phyloP scores from a whole-genome alignment of 2,329 filamentous ascomycete species.

The Purpureocillium lavendulum region DNA sequence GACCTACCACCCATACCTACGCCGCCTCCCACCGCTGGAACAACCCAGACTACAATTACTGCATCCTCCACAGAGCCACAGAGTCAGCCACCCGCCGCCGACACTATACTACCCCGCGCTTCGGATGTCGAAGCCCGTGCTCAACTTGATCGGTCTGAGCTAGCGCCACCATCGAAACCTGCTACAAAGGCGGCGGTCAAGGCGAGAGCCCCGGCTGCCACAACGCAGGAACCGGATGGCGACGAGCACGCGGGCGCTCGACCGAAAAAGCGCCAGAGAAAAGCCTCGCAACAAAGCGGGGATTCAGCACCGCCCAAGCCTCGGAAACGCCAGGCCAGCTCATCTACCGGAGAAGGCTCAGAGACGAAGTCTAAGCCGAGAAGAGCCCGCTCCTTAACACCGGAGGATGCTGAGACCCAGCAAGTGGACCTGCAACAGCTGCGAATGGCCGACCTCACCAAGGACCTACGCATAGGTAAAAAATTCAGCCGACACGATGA shows the following conservation, averaged over 20 bases:
- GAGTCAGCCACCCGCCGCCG: too few species aligned
- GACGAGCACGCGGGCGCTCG: slow-evolving; percentile 11
- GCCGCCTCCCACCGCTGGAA: too few species aligned
- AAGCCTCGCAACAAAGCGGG: slow-evolving; percentile 14
- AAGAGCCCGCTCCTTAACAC: slow-evolving; percentile 42
- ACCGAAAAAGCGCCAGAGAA: slow-evolving; percentile 24
- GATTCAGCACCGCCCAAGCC: slow-evolving; percentile 9
- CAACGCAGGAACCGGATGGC: slow-evolving; percentile 1
- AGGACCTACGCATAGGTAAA: slow-evolving; percentile 62
- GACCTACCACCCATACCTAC: too few species aligned
- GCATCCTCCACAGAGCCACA: background rate
- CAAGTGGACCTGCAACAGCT: slow-evolving; percentile 57
- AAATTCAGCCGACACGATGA: slow-evolving; percentile 67
- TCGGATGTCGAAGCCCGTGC: background rate
- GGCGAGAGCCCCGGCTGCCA: too few species aligned
- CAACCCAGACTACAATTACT: background rate
- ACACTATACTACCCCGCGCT: background rate
- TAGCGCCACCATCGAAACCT: background rate
- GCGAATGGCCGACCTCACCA: slow-evolving; percentile 66
- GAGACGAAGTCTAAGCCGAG: slow-evolving; percentile 17
- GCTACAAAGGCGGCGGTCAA: too few species aligned
- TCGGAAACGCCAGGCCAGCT: slow-evolving; percentile 18
- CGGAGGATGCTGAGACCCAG: slow-evolving; percentile 54
- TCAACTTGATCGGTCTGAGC: background rate
- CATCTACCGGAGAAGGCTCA: slow-evolving; percentile 12